A percentile compares a stretch with the other conserved stretches of the same genome.
phyloP scores from a whole-genome alignment of 257 asterid species.

The Avicennia marina region DNA sequence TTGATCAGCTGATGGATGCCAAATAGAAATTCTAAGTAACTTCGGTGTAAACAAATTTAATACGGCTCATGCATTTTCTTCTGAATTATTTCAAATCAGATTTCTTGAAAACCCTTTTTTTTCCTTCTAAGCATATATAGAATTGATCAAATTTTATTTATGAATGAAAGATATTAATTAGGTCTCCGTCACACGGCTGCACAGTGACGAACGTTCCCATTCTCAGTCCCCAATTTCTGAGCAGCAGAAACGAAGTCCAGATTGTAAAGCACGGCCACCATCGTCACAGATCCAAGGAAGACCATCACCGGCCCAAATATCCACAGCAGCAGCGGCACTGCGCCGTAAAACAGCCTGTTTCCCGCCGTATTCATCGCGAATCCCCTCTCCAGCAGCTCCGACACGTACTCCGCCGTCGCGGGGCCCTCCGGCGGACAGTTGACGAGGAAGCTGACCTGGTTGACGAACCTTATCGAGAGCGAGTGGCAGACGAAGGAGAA shows the following conservation, averaged over 20 bases:
- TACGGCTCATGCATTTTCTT: no score
- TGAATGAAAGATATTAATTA: no score
- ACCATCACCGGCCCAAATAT: slow-evolving; percentile 65
- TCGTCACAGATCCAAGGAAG: slow-evolving; percentile 37
- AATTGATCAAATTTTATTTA: no score
- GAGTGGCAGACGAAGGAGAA: slow-evolving; percentile 59
- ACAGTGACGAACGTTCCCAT: no score
- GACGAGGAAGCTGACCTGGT: slow-evolving; percentile 62
- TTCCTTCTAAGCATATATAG: no score
- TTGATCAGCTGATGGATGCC: no score
- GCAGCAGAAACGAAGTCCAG: slow-evolving; percentile 58
- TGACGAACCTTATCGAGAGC: slow-evolving; percentile 49
- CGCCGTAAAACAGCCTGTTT: slow-evolving; percentile 50
- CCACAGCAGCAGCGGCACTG: slow-evolving; percentile 61
- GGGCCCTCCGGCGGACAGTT: slow-evolving; percentile 52
- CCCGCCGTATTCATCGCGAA: slow-evolving; percentile 48
- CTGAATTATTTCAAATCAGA: no score
- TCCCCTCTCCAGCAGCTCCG: slow-evolving; percentile 49
- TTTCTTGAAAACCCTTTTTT: no score
- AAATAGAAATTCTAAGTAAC: no score
- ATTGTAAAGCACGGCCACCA: slow-evolving; percentile 51
- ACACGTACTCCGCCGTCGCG: slow-evolving; percentile 40
- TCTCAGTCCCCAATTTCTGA: no score
- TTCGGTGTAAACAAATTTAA: no score
- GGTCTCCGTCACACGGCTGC: no score